Evolutionary conservation across 352 stramenopile species (phyloP).

Genomic region (Lagenidium sp.): DNA sequence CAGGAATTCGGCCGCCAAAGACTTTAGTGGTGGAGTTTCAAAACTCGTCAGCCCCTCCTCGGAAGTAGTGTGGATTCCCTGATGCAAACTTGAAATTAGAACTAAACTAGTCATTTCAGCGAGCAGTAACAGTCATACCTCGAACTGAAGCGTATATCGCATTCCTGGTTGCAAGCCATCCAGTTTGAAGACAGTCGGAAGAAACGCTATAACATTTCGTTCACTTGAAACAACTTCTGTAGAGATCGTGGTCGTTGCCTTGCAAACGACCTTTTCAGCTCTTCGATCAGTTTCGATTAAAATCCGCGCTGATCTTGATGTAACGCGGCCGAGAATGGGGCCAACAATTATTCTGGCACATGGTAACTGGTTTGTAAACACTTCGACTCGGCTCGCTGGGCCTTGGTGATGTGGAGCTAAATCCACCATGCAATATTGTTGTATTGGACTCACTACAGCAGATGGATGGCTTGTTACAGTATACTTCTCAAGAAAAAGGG

Average conservation of each 20-base stretch:
- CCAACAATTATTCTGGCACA: constrained; percentile 40
- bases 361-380: constrained; percentile 24
- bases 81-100: background rate
- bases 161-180: constrained; percentile 40
- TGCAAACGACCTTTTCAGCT: constrained; percentile 24
- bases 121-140: constrained; percentile 15
- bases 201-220: constrained; percentile 30
- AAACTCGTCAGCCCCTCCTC: constrained; percentile 17
- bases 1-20: constrained; percentile 41
- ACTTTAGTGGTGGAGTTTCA: constrained; percentile 22
- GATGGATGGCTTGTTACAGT: too few species aligned
- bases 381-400: constrained; percentile 18
- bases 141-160: constrained; percentile 47
- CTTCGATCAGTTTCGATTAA: constrained; percentile 50
- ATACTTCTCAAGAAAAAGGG: too few species aligned
- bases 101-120: background rate
- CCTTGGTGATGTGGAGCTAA: constrained; percentile 34
- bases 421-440: constrained; percentile 39
- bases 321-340: constrained; percentile 52
- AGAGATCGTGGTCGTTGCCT: constrained; percentile 9
- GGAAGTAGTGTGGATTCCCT: constrained; percentile 7
- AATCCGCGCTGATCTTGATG: constrained; percentile 36
- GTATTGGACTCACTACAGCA: too few species aligned
- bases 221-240: constrained; percentile 5
- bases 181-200: constrained; percentile 50